Evolutionary conservation across 2,329 filamentous ascomycete genomes (phyloP), one percentile per base, ranked within the genome.

Genomic region (Nemania sp.): DNA sequence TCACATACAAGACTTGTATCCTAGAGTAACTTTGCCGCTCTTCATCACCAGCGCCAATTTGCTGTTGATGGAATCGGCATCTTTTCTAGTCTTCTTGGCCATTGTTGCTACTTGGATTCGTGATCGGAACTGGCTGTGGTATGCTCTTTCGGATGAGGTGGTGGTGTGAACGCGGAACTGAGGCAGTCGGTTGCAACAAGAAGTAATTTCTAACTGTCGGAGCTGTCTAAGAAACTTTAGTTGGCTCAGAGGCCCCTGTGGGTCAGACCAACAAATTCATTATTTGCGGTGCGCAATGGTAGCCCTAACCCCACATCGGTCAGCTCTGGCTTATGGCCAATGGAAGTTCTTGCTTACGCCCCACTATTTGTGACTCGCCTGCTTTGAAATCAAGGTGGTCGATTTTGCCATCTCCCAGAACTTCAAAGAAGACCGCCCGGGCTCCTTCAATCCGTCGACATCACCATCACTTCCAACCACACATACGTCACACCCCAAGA

Each of bases 81-180:
- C 86, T 82, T 92, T 95, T 86, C 90, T 93, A 77, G 89, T 90
- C 86, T 91, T 91, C 73, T 82, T 75, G 71, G 81, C 82, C 81
- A 84, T 88, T 82, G 76, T 81, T 70, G 66, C 63, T 62, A 66
- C 64, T 70, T 65, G 68, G 65, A 11, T 36, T 28, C 39, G 54
- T 46, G 52, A 28, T 49, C 37, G 46, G 34, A 34, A 39, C 33
- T 31, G 11, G 28, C 9, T 11, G 28, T 31, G 4, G 28, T 31
- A n/a, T n/a, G n/a, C n/a, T n/a, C n/a, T n/a, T n/a, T n/a, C n/a
- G n/a, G 34, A 44, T 59, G 41, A 42, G 40, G 46, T 49, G 26
- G 43, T 59, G 37, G 33, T 55, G 51, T 51, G 40, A 28, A 54
- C 48, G 58, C 42, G 42, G 28, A 43, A 49, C 14, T 6, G 26